Evolutionary conservation across 139 green algal genomes (phyloP).

Genomic region (Chloropicon primus): DNA sequence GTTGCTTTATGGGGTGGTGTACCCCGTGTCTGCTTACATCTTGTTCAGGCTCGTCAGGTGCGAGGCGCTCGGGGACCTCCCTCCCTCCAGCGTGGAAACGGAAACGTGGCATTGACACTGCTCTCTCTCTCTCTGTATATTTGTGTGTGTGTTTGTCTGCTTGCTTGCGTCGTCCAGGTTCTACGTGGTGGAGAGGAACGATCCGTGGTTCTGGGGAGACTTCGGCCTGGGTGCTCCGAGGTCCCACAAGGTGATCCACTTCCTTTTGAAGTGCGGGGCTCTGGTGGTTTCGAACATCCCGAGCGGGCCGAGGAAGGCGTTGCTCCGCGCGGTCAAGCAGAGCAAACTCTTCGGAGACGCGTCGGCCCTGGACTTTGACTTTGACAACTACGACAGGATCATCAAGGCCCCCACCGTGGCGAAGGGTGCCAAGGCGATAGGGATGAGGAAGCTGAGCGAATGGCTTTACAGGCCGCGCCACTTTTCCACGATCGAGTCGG

Average conservation of each 20-base stretch:
- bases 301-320: neutral
- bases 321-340: neutral
- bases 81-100: too few relatives aligned
- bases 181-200: neutral
- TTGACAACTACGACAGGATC: neutral
- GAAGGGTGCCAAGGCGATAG: neutral
- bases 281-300: neutral
- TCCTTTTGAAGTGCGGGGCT: neutral
- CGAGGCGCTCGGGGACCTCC: too few relatives aligned
- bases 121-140: too few relatives aligned
- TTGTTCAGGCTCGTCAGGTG: neutral
- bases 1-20: neutral
- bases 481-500: neutral
- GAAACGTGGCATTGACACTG: too few relatives aligned
- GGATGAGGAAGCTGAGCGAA: neutral
- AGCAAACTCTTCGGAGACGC: neutral
- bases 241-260: neutral
- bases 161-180: neutral
- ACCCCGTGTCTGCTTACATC: neutral
- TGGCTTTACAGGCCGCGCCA: neutral
- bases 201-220: neutral
- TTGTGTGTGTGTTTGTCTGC: too few relatives aligned
- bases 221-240: neutral
- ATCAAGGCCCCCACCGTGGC: neutral
- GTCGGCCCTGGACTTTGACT: neutral